Percentiles rank a stretch among this genome's conserved stretches.
Evolutionary conservation across 768 basidiomycete genomes (phyloP).

Genomic region (Floccularia luteovirens): DNA sequence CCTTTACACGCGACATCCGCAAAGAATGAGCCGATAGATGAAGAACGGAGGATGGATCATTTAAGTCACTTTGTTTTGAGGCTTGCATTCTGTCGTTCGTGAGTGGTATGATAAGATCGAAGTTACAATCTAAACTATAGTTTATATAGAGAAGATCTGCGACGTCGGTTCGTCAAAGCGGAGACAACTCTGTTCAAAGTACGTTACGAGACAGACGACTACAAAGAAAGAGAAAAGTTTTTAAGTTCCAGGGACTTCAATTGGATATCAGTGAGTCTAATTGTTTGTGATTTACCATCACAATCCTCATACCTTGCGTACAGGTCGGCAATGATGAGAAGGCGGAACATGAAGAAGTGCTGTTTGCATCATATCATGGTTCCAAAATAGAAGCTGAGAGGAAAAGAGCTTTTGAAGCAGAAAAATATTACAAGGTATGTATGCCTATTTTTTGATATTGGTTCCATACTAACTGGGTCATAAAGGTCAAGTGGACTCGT

Average conservation of each 20-base stretch:
- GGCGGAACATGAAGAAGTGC: constrained; percentile 30
- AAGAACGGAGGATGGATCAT: constrained; percentile 75
- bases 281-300: background rate
- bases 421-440: constrained; percentile 74
- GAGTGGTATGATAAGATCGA: constrained; percentile 24
- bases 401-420: constrained; percentile 29
- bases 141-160: constrained; percentile 71
- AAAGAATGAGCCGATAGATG: constrained; percentile 35
- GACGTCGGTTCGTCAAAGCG: constrained; percentile 82
- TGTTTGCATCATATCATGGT: constrained; percentile 39
- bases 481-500: constrained; percentile 90
- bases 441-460: background rate
- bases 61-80: constrained; percentile 91
- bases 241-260: constrained; percentile 56
- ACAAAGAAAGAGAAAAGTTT: constrained; percentile 56
- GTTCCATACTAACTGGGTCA: background rate
- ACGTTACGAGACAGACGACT: constrained; percentile 63
- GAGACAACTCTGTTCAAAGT: constrained; percentile 80
- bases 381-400: constrained; percentile 24
- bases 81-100: constrained; percentile 96
- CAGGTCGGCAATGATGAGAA: constrained; percentile 62
- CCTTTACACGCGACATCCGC: constrained; percentile 58
- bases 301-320: background rate
- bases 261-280: constrained; percentile 46
- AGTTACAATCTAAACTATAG: constrained; percentile 1